phyloP scores from a whole-genome alignment of 2,329 filamentous ascomycete species.

The Cladosporium sp. region DNA sequence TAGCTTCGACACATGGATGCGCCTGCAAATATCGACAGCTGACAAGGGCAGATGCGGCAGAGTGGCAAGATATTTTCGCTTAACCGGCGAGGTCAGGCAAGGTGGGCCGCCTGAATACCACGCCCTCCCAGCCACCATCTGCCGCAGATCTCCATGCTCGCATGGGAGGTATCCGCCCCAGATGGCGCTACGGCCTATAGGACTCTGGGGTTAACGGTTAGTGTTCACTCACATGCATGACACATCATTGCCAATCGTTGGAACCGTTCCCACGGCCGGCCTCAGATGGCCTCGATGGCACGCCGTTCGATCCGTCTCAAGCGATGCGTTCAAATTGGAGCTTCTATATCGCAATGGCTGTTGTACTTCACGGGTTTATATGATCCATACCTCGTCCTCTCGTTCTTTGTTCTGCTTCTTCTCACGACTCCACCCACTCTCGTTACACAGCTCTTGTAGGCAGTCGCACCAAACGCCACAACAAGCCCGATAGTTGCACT shows the following conservation, averaged over 20 bases:
- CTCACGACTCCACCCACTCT: slow-evolving; percentile 11
- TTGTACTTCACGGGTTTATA: slow-evolving; percentile 5
- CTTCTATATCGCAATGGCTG: background rate
- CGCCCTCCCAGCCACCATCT: slow-evolving; percentile 16
- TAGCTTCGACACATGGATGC: background rate
- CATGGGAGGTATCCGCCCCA: slow-evolving; percentile 5
- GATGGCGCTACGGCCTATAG: slow-evolving; percentile 5
- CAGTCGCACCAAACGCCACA: slow-evolving; percentile 15
- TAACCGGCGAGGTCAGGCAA: slow-evolving; percentile 6
- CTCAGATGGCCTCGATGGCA: slow-evolving; percentile 7
- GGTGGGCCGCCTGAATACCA: background rate
- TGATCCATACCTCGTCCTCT: background rate
- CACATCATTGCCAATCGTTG: slow-evolving; percentile 2
- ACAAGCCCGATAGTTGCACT: slow-evolving; percentile 12
- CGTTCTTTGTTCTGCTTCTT: slow-evolving; percentile 5
- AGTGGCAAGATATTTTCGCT: background rate
- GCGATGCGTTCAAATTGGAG: background rate
- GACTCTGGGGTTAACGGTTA: slow-evolving; percentile 13
- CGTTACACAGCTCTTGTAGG: slow-evolving; percentile 14
- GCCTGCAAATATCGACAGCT: background rate
- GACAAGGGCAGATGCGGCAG: background rate
- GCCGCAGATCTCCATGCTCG: slow-evolving; percentile 14
- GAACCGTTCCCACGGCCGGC: slow-evolving; percentile 5
- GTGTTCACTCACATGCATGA: slow-evolving; percentile 4
- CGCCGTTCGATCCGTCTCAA: slow-evolving; percentile 4